Base-by-base conservation (phyloP, 2,329 filamentous ascomycete species). In the Plectosphaerella plurivora region DNA sequence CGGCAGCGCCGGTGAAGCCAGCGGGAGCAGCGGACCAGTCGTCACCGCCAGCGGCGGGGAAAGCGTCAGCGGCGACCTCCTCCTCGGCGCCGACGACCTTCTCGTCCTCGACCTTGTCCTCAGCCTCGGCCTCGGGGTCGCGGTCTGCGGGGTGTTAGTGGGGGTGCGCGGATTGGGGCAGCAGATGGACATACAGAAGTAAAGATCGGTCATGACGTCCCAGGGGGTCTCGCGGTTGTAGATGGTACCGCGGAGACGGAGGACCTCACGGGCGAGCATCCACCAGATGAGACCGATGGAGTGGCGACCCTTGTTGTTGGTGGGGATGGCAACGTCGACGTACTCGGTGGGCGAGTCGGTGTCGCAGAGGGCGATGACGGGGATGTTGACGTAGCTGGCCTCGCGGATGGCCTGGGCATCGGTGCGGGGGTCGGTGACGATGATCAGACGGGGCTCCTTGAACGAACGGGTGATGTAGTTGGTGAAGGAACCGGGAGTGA, bases 391-490 rank as follows among this genome's bases (percentile, higher is more conserved):
- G 81, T 99, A 99, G 73, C 88, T 94, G 74, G 95, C 94, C 84
- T 99, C 94, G 88, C 97, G 97, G 87, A 99, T 99, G 72, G 94
- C 94, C 87, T 99, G 94, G 74, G 94, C 91, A 71, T 99, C 94
- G 82, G 95, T 99, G 79, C 95, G 93, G 69, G 94, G 94, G 78
- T 99, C 94, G 80, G 94, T 99, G 71, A 99, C 94, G 75, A 99
- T 87, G 79, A 99, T 97, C 73, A 99, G 85, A 77, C 95, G 95
- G 73, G 94, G 94, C 84, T 99, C 94, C 88, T 97, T 97, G 91
- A 99, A 99, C 63, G 94, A 97, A 72, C 94, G 93, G 78, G 95
- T 99, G 88, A 99, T 99, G 89, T 99, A 99, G 87, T 99, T 99
- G 85, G 94, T 99, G 88, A 99, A 99, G 79, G 93, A 96, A 89